These are phyloP conservation scores for Leishmania aethiopica DNA, from an alignment of 208 protist genomes.

Conservation along the genomic window DNA sequence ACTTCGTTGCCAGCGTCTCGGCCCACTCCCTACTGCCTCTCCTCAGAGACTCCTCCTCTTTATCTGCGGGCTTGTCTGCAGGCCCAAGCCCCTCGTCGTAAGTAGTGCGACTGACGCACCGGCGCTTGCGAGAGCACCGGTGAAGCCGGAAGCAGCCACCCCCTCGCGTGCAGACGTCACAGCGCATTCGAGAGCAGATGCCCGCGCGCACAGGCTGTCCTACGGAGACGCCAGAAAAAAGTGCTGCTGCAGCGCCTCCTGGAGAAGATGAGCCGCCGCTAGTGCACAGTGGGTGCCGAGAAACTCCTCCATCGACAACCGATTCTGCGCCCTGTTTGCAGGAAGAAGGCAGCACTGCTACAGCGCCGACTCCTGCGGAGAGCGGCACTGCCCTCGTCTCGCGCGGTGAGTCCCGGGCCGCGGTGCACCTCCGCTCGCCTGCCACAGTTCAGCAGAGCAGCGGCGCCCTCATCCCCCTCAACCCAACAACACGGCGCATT, in stretches of 20 bases:
- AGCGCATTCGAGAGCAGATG: slow-evolving; percentile 1
- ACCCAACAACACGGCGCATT: slow-evolving; percentile 39
- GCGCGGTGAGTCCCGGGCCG: background rate
- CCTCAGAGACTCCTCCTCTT: background rate
- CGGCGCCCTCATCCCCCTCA: slow-evolving; percentile 32
- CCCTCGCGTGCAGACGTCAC: background rate
- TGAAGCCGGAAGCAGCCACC: background rate
- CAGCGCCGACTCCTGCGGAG: background rate
- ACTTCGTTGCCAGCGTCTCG: background rate
- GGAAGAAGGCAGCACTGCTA: background rate
- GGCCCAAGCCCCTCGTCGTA: background rate
- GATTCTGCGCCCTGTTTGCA: background rate
- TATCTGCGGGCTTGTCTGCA: background rate
- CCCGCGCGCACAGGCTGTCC: background rate
- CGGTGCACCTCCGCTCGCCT: slow-evolving; percentile 13
- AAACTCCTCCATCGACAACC: background rate
- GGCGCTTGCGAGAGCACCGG: background rate
- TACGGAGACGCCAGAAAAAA: background rate
- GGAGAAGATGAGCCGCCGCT: background rate
- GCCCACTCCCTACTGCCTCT: background rate
- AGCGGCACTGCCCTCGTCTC: slow-evolving; percentile 3
- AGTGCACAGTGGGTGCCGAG: background rate
- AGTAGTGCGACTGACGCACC: background rate
- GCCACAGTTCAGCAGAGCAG: slow-evolving; percentile 10
- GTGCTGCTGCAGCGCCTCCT: background rate